Conservation (phyloP, 352 stramenopile genomes). For the Phytophthora multivora region DNA sequence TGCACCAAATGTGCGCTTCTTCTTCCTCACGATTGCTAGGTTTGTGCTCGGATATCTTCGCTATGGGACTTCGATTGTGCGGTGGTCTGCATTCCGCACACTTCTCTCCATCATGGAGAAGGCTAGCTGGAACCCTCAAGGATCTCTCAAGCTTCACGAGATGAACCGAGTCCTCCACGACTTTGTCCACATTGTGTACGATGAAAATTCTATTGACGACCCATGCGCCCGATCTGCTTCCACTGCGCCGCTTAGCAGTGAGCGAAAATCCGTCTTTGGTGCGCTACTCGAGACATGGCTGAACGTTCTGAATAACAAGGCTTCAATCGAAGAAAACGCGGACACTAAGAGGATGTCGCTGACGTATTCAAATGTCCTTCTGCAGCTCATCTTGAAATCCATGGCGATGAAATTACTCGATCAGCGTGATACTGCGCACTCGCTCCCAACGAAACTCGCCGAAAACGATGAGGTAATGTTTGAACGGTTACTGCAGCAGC, state of each 20-base stretch:
- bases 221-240: conserved; percentile 7
- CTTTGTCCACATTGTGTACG: conserved; percentile 61
- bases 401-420: conserved; percentile 53
- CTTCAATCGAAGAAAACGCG: conserved; percentile 39
- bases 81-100: conserved; percentile 59
- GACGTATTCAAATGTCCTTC: conserved; percentile 52
- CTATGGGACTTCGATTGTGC: conserved; percentile 43
- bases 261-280: conserved; percentile 40
- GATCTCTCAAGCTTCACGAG: conserved; percentile 43
- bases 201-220: conserved; percentile 47
- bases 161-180: conserved; percentile 52
- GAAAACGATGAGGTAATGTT: conserved; percentile 48
- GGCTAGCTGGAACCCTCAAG: conserved; percentile 46
- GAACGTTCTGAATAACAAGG: conserved; percentile 50
- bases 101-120: conserved; percentile 69
- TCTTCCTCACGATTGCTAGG: conserved; percentile 53
- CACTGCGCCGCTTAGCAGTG: not conserved
- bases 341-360: conserved; percentile 56
- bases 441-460: conserved; percentile 17
- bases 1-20: conserved; percentile 47
- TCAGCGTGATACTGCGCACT: not conserved
- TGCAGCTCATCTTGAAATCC: conserved; percentile 74
- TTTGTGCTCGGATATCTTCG: conserved; percentile 62
- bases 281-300: conserved; percentile 63
- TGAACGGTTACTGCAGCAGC: conserved; percentile 47